Percentiles rank a stretch among this genome's conserved stretches.
phyloP scores from a whole-genome alignment of 345 rosid species.

The Kandelia obovata region DNA sequence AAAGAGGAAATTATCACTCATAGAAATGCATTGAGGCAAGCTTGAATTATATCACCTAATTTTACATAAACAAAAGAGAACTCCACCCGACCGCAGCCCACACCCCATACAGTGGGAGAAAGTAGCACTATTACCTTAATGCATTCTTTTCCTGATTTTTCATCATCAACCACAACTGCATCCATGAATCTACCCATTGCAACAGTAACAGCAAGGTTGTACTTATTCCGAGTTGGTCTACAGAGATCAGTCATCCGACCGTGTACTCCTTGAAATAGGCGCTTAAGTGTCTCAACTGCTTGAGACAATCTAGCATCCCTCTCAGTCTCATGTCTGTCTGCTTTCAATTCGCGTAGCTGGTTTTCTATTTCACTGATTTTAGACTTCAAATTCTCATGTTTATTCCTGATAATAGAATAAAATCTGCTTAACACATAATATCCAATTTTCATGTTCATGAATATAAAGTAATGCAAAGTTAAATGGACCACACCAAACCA shows the following conservation, averaged over 20 bases:
- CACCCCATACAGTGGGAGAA: background rate
- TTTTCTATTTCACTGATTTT: constrained; percentile 74
- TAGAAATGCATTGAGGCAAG: background rate
- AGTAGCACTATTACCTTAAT: constrained; percentile 60
- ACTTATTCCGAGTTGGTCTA: constrained; percentile 86
- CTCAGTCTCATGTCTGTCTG: constrained; percentile 90
- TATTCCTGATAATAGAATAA: constrained; percentile 42
- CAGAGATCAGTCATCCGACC: constrained; percentile 98
- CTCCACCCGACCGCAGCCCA: background rate
- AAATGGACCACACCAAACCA: background rate
- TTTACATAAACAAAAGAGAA: background rate
- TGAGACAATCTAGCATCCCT: constrained; percentile 83
- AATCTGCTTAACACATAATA: background rate
- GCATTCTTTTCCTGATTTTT: constrained; percentile 91
- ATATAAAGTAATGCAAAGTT: background rate
- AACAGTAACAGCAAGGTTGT: constrained; percentile 95
- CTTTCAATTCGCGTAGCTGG: constrained; percentile 81
- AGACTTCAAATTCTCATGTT: constrained; percentile 67
- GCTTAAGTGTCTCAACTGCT: constrained; percentile 88
- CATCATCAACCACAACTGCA: constrained; percentile 97
- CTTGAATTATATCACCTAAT: background rate
- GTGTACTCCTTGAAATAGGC: constrained; percentile 91
- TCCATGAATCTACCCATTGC: constrained; percentile 99
- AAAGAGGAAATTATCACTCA: background rate
- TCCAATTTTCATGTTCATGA: background rate